These are phyloP conservation scores for Botrytis hyacinthi DNA, from an alignment of 2,329 filamentous ascomycete genomes.

Conservation along the genomic window DNA sequence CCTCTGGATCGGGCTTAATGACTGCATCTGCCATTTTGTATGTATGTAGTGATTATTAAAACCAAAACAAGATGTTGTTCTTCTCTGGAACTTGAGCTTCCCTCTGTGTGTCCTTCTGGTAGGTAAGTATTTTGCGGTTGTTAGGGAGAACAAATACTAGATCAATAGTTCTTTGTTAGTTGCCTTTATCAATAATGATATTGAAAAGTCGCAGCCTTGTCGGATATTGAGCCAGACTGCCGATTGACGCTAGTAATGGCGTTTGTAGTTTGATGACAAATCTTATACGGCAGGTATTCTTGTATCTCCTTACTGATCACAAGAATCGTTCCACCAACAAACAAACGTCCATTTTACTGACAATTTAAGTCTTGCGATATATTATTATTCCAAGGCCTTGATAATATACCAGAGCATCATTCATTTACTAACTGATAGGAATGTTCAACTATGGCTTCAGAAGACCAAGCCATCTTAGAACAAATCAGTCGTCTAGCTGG, in stretches of 20 bases:
- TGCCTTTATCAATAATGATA: neutral
- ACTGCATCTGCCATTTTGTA: conserved; percentile 36
- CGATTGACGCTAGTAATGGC: neutral
- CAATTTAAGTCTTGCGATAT: neutral
- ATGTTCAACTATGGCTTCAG: conserved; percentile 45
- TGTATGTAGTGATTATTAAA: neutral
- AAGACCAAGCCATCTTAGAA: conserved; percentile 54
- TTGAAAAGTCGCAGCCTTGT: conserved; percentile 15
- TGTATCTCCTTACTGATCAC: neutral
- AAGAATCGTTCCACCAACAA: neutral
- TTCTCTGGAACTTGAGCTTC: neutral
- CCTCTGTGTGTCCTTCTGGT: neutral
- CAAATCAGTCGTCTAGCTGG: conserved; percentile 57
- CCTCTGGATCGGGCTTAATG: conserved; percentile 52
- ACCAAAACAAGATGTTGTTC: neutral
- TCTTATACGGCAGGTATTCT: neutral
- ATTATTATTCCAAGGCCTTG: neutral
- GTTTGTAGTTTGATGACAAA: conserved; percentile 7
- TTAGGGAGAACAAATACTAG: neutral
- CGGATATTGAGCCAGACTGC: conserved; percentile 1
- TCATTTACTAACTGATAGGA: conserved; percentile 30
- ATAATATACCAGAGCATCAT: neutral
- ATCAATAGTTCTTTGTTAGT: conserved; percentile 5
- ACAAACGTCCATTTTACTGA: neutral
- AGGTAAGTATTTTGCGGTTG: neutral